phyloP scores from a whole-genome alignment of 257 asterid species.

The Salvia splendens region DNA sequence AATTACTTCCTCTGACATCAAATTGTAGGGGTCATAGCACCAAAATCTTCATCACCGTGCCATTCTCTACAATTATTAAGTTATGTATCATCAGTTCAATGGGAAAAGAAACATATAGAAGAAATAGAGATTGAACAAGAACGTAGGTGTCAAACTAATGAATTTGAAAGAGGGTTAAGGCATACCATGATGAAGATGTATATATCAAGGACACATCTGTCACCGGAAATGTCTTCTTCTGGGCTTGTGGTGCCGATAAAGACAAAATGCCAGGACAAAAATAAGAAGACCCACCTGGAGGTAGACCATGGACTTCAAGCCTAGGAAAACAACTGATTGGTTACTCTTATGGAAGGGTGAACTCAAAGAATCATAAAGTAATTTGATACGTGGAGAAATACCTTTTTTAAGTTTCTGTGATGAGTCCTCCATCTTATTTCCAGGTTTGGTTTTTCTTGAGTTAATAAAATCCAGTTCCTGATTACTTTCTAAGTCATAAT shows the following conservation, averaged over 20 bases:
- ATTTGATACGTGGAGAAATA: conserved; percentile 26
- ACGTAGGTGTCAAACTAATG: conserved; percentile 3
- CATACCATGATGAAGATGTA: conserved; percentile 28
- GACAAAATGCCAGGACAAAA: conserved; percentile 40
- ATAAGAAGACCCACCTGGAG: conserved; percentile 55
- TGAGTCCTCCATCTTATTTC: conserved; percentile 45
- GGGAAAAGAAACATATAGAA: background rate
- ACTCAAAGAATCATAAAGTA: background rate
- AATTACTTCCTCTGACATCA: background rate
- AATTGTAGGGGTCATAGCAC: conserved; percentile 19
- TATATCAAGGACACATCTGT: conserved; percentile 19
- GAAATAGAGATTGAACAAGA: background rate
- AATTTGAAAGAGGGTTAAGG: conserved; percentile 13
- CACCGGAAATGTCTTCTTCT: conserved; percentile 55
- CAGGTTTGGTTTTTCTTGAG: conserved; percentile 47
- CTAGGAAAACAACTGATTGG: conserved; percentile 44
- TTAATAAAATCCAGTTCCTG: conserved; percentile 28
- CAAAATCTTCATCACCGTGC: conserved; percentile 16
- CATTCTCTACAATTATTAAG: conserved; percentile 18
- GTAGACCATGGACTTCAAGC: conserved; percentile 59
- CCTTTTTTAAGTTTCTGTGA: conserved; percentile 53
- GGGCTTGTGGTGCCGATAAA: conserved; percentile 44
- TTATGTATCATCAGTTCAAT: background rate
- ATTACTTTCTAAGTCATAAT: conserved; percentile 34
- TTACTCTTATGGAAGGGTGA: conserved; percentile 25